A percentile compares a stretch with the other conserved stretches of the same genome.
Conservation (phyloP, 768 basidiomycete genomes). For the Boletus subparvulus region DNA sequence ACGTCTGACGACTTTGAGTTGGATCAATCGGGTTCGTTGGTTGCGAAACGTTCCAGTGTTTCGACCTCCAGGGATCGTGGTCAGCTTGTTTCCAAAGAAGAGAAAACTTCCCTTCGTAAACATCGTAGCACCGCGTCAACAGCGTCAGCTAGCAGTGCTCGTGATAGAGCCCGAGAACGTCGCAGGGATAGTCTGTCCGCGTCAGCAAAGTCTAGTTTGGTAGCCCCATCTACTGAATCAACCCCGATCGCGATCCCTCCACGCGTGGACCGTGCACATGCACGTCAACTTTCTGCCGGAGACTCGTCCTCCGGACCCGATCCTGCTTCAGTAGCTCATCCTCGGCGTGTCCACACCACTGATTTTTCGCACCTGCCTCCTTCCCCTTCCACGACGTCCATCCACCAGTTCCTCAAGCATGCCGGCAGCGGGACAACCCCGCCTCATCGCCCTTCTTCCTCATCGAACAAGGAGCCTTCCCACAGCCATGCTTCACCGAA, state of each 20-base stretch:
- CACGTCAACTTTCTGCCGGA: constrained; percentile 65
- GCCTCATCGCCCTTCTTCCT: constrained; percentile 33
- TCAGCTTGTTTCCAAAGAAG: constrained; percentile 42
- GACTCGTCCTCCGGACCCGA: constrained; percentile 62
- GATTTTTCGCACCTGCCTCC: constrained; percentile 92
- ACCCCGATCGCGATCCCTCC: constrained; percentile 24
- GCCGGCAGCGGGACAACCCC: constrained; percentile 41
- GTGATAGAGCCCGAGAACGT: constrained; percentile 50
- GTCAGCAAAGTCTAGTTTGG: constrained; percentile 33
- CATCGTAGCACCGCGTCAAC: constrained; percentile 71
- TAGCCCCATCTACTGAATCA: constrained; percentile 14
- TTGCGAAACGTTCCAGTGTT: constrained; percentile 47
- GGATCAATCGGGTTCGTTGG: constrained; percentile 63
- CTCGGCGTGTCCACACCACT: constrained; percentile 63
- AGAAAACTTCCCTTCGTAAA: constrained; percentile 53
- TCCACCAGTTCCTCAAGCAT: constrained; percentile 76
- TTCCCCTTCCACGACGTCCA: constrained; percentile 87
- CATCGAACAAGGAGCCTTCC: constrained; percentile 42
- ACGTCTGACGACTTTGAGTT: constrained; percentile 82
- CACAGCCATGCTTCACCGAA: constrained; percentile 51
- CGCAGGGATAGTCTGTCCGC: constrained; percentile 50
- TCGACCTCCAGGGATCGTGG: constrained; percentile 31
- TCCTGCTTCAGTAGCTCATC: constrained; percentile 41
- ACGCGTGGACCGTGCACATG: constrained; percentile 42
- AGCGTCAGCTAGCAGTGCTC: constrained; percentile 38